Evolutionary conservation across 805 yeast genomes (phyloP).

Genomic region (Zygoascus bituminiphila): DNA sequence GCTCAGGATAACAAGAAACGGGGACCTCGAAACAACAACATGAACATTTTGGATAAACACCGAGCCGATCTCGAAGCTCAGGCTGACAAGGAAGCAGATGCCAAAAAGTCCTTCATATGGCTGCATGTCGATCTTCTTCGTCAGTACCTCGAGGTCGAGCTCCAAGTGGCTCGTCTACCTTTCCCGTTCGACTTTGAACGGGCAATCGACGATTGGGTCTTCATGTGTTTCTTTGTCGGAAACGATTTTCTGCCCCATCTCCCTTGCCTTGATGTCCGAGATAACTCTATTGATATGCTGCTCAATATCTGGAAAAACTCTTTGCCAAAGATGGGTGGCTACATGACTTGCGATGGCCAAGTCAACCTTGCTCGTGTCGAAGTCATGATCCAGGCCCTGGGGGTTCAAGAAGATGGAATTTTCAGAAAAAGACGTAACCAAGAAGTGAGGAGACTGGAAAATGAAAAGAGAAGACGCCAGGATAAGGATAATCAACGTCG

Average conservation of each 20-base stretch:
- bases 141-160: constrained; percentile 80
- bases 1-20: constrained; percentile 50
- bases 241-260: constrained; percentile 96
- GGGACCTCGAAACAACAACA: constrained; percentile 30
- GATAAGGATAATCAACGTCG: constrained; percentile 30
- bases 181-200: constrained; percentile 83
- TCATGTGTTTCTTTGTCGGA: constrained; percentile 97
- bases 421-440: constrained; percentile 60
- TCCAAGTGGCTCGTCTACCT: constrained; percentile 58
- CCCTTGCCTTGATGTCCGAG: constrained; percentile 91
- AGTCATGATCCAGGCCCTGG: constrained; percentile 52
- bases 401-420: constrained; percentile 68
- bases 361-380: constrained; percentile 74
- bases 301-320: constrained; percentile 75
- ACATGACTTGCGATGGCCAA: constrained; percentile 83
- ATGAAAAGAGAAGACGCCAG: constrained; percentile 48
- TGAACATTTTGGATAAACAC: constrained; percentile 41
- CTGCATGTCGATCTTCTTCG: constrained; percentile 79
- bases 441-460: constrained; percentile 62
- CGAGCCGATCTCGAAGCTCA: constrained; percentile 29
- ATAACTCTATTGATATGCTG: constrained; percentile 79
- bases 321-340: constrained; percentile 60
- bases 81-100: constrained; percentile 29
- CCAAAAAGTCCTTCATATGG: constrained; percentile 78
- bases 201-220: constrained; percentile 98